Conservation (phyloP, 176 grass and related monocot genomes). For the Echinochloa phyllopogon region DNA sequence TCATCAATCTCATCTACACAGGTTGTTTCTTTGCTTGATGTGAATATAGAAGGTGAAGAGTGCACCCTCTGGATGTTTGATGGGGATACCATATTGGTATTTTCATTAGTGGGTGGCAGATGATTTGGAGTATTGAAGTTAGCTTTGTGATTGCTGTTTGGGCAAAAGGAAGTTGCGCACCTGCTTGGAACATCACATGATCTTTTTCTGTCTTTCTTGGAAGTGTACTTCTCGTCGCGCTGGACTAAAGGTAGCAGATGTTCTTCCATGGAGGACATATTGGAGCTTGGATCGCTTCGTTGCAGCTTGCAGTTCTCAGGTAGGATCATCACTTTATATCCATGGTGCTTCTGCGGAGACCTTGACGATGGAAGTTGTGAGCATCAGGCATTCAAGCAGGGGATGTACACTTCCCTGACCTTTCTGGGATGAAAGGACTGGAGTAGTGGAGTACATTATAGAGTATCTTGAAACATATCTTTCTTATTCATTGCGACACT, state of each 20-base stretch:
- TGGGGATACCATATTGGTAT: constrained; percentile 32
- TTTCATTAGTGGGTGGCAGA: constrained; percentile 31
- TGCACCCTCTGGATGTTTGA: constrained; percentile 41
- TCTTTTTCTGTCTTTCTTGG: constrained; percentile 45
- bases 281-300: constrained; percentile 36
- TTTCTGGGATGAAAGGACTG: constrained; percentile 24
- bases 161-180: constrained; percentile 34
- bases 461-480: constrained; percentile 36
- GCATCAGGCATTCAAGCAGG: constrained; percentile 26
- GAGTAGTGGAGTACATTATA: not conserved
- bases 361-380: constrained; percentile 3
- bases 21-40: constrained; percentile 50
- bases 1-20: constrained; percentile 39
- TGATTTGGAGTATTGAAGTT: constrained; percentile 31
- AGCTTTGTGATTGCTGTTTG: constrained; percentile 35
- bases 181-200: constrained; percentile 48
- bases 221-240: constrained; percentile 1
- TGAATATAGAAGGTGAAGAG: constrained; percentile 74
- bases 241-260: constrained; percentile 49
- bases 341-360: constrained; percentile 32
- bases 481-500: constrained; percentile 55
- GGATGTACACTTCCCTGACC: constrained; percentile 49
- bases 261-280: constrained; percentile 48
- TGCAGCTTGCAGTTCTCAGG: constrained; percentile 39
- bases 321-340: constrained; percentile 44